A percentile compares a stretch with the other conserved stretches of the same genome.
Evolutionary conservation across 2,329 filamentous ascomycete genomes (phyloP).

Genomic region (Neonectria ditissima): DNA sequence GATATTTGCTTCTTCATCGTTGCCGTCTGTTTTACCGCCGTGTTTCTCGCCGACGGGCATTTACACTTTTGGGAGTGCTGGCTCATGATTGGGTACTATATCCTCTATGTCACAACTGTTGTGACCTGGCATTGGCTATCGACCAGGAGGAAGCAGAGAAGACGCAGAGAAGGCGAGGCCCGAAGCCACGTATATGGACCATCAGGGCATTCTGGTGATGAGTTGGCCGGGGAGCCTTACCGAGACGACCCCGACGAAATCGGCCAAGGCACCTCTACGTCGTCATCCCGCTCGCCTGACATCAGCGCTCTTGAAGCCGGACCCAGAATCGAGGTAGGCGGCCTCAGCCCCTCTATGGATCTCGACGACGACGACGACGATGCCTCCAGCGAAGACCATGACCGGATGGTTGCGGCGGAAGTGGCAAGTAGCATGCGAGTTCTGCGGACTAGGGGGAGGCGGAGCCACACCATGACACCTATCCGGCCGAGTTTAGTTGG

Average conservation of each 20-base stretch:
- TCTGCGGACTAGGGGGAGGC: slow-evolving; percentile 72
- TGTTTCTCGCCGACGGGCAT: slow-evolving; percentile 86
- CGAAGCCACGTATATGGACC: slow-evolving; percentile 78
- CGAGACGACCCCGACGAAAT: slow-evolving; percentile 66
- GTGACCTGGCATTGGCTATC: slow-evolving; percentile 93
- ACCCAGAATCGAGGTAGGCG: slow-evolving; percentile 61
- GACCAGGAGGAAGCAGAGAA: slow-evolving; percentile 68
- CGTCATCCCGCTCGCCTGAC: slow-evolving; percentile 46
- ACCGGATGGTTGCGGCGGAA: slow-evolving; percentile 79
- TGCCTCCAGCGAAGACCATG: slow-evolving; percentile 64
- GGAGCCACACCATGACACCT: slow-evolving; percentile 81
- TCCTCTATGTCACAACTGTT: slow-evolving; percentile 89
- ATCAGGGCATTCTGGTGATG: slow-evolving; percentile 62
- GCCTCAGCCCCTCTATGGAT: slow-evolving; percentile 46
- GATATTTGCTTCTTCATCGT: slow-evolving; percentile 94
- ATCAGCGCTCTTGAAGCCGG: slow-evolving; percentile 59
- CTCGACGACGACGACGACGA: slow-evolving; percentile 58
- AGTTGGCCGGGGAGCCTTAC: slow-evolving; percentile 69
- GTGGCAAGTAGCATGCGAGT: slow-evolving; percentile 95
- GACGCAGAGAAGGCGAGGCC: slow-evolving; percentile 76
- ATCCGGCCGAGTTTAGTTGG: slow-evolving; percentile 95
- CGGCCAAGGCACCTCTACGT: slow-evolving; percentile 34
- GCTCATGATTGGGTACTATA: slow-evolving; percentile 90
- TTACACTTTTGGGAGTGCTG: slow-evolving; percentile 90
- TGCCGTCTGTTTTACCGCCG: slow-evolving; percentile 86